These are phyloP conservation scores for Aquilaria sinensis DNA, from an alignment of 345 rosid genomes.

Conservation along the genomic window DNA sequence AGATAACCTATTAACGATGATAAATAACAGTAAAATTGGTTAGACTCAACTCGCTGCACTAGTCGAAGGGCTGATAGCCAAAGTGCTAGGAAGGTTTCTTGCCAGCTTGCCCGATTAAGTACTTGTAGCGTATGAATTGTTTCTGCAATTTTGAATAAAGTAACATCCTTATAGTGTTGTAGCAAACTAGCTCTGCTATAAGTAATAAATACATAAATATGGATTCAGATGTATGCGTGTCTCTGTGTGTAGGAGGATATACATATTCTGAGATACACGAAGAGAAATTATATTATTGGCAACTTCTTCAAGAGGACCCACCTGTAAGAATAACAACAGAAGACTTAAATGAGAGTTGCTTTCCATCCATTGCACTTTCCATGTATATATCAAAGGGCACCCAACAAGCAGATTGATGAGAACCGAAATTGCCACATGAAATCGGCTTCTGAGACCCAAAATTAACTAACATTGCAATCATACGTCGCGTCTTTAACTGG, in stretches of 20 bases:
- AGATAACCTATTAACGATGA: neutral
- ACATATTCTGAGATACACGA: neutral
- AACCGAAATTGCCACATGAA: constrained; percentile 26
- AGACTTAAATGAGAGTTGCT: constrained; percentile 43
- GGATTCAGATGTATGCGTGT: too few relatives aligned
- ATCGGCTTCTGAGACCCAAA: constrained; percentile 24
- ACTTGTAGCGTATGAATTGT: constrained; percentile 36
- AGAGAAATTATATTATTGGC: neutral
- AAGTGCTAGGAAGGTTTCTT: constrained; percentile 63
- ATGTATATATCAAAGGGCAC: constrained; percentile 48
- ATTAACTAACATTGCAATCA: constrained; percentile 32
- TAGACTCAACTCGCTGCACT: constrained; percentile 56
- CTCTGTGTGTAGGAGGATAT: neutral
- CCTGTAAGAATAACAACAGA: constrained; percentile 38
- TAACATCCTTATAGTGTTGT: too few relatives aligned
- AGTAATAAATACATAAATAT: too few relatives aligned
- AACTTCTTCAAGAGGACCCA: constrained; percentile 10
- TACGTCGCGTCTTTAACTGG: constrained; percentile 27
- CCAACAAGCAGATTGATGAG: constrained; percentile 46
- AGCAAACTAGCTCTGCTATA: too few relatives aligned
- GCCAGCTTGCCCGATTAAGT: constrained; percentile 59
- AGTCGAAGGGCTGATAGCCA: constrained; percentile 75
- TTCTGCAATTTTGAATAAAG: constrained; percentile 27
- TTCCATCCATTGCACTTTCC: constrained; percentile 60
- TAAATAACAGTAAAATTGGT: constrained; percentile 1